Conservation (phyloP, 1,139 yeast species). For the Scheffersomyces lignicola region DNA sequence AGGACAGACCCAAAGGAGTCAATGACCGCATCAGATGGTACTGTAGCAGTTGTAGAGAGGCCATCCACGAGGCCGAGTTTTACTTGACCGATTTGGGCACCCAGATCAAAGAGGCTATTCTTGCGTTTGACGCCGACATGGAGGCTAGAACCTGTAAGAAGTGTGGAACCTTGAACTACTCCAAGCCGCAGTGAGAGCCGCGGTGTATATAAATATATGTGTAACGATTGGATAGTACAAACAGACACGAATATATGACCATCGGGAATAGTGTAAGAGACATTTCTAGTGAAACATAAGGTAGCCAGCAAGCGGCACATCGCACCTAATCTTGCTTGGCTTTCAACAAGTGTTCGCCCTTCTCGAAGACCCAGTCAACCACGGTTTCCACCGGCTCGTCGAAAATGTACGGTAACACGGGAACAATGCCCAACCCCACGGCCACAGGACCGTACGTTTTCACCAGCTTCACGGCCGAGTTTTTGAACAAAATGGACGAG, state of each 20-base stretch:
- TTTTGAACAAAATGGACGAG: constrained; percentile 58
- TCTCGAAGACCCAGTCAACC: constrained; percentile 62
- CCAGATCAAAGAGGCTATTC: constrained; percentile 82
- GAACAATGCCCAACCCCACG: constrained; percentile 74
- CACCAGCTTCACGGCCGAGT: constrained; percentile 35
- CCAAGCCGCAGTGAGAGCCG: constrained; percentile 40
- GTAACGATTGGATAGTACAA: constrained; percentile 2
- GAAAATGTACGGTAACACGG: constrained; percentile 72
- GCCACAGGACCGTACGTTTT: constrained; percentile 77
- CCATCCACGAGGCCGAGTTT: constrained; percentile 70
- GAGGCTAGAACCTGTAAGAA: constrained; percentile 68
- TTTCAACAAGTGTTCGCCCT: constrained; percentile 46
- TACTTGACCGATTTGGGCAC: constrained; percentile 84
- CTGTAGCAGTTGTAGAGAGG: constrained; percentile 64
- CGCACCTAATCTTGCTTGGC: constrained; percentile 8
- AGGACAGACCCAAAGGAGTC: constrained; percentile 74
- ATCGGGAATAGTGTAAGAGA: constrained; percentile 1
- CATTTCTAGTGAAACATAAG: background rate
- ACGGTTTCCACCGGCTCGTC: constrained; percentile 82
- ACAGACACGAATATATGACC: background rate
- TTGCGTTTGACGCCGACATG: constrained; percentile 63
- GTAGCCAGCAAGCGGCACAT: background rate
- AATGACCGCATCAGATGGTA: constrained; percentile 84
- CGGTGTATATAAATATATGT: constrained; percentile 5
- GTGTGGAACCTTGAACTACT: constrained; percentile 72